Evolutionary conservation across 345 rosid species (phyloP), one percentile per base, ranked within the genome.

Genomic region (Aegle marmelos): DNA sequence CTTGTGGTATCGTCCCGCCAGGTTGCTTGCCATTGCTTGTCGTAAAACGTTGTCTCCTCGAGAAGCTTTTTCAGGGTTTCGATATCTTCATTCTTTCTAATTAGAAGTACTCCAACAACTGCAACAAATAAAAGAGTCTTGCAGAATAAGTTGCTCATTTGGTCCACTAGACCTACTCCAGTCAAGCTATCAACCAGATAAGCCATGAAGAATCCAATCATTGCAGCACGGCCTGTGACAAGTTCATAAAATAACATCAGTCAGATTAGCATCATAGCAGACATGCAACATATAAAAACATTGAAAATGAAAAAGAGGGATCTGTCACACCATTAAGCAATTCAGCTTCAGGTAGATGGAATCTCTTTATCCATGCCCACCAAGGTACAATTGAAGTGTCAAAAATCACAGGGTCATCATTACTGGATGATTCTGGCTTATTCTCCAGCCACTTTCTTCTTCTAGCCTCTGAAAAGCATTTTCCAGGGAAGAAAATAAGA

Each of bases 191-290:
- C 99, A 53, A 96, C 99, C 19, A 93, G 80, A 85, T 94, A 96
- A 57, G 99, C 99, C 98, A 96, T 96, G 78, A 96, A 96, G 90
- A 96, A 96, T 28, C 99, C 97, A 30, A 93, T 75, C 99, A 96
- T 96, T 30, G 99, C 98, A 37, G 99, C 98, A 30, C 97, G 94
- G 45, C 99, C 99, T 93, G 84, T 62, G 67, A 25, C 31, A 68
- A 78, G 76, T 78, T 58, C 78, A 75, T 3, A 22, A 78, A 81
- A 74, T 7, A 41, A 16, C 4, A 69, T 57, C 54, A 37, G 70
- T 75, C 10, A 19, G 76, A 78, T 64, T 73, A 70, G 66, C 36
- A 62, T 8, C 37, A 34, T 41, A 13, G 41, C 8, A 50, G 24
- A 28, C 7, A 16, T 9, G 21, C n/a, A 61, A 45, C 10, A 22